phyloP scores from a whole-genome alignment of 2,329 filamentous ascomycete species.

The Colletotrichum somersetense region DNA sequence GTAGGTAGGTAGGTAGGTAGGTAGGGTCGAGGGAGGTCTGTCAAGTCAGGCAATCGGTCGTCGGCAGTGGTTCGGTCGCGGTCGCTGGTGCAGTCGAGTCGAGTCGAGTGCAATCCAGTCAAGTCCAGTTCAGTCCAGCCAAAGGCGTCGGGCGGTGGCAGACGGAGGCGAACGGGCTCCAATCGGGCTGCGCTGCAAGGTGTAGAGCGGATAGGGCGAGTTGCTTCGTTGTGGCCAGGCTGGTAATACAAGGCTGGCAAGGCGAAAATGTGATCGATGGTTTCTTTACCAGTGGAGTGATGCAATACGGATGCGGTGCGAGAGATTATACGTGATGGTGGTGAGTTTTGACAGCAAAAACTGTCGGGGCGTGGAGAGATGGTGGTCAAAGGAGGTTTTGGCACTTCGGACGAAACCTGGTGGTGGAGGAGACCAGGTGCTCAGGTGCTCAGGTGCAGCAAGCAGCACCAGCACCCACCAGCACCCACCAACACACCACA shows the following conservation, averaged over 20 bases:
- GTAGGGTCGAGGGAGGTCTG: slow-evolving; percentile 18
- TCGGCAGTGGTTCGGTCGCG: slow-evolving; percentile 22
- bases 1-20: not conserved
- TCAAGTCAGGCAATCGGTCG: slow-evolving; percentile 25
- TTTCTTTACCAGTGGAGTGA: not conserved
- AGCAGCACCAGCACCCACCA: not conserved
- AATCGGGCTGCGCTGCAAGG: slow-evolving; percentile 38
- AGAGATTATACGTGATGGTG: slow-evolving; percentile 33
- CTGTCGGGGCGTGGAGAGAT: slow-evolving; percentile 33
- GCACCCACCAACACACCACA: too few species aligned
- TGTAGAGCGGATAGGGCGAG: slow-evolving; percentile 3
- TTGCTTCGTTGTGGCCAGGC: slow-evolving; percentile 14
- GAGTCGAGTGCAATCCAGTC: not conserved
- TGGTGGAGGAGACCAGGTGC: slow-evolving; percentile 32
- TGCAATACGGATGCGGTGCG: slow-evolving; percentile 30
- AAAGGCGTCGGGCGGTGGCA: slow-evolving; percentile 1
- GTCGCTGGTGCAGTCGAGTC: not conserved
- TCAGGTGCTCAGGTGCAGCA: slow-evolving; percentile 7
- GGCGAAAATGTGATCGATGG: slow-evolving; percentile 12
- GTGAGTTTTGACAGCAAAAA: slow-evolving; percentile 29
- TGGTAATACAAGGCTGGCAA: slow-evolving; percentile 15
- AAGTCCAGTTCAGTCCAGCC: not conserved
- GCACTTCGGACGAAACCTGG: slow-evolving; percentile 41
- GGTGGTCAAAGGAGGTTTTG: slow-evolving; percentile 42
- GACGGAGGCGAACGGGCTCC: slow-evolving; percentile 27